Base-by-base conservation (phyloP, 805 yeast species). In the Metschnikowia chrysomelidarum region DNA sequence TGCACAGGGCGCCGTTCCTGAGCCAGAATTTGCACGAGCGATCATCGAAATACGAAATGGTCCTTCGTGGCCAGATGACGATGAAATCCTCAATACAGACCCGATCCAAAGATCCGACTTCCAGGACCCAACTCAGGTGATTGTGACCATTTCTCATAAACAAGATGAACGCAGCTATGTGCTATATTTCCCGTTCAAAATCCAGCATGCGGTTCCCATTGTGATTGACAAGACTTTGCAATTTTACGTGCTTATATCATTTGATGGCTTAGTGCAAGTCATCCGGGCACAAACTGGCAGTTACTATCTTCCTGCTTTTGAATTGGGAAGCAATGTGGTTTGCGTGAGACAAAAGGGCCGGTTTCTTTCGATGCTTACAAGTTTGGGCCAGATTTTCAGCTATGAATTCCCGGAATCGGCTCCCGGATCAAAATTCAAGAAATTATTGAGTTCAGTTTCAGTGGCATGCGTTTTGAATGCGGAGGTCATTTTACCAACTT, bases 161-260 rank as follows among this genome's bases (percentile, higher is more conserved):
- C 41, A 60, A 7, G 49, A 56, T 3, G 54, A 53, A 27, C 51
- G 60, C 14, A 55, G 55, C 38, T 57, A 57, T 24, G 65, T 68
- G 3, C 53, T 69, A 23, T 65, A 69, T 30, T 71, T 68, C 25
- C 67, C 79, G 3, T 75, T 60, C 27, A 68, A 65, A 34, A 71
- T 72, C 22, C 71, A 75, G 23, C 72, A 77, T 30, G 72, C 69
- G n/a, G 38, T 60, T 2, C 71, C 72, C 2, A 38, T 67, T 4
- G 40, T 61, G 5, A 35, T 70, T 17, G 58, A 55, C 23, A 52
- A 57, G 3, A 47, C 49, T 16, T 60, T 66, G 7, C 47, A 51
- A 11, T 78, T 63, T 47, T 73, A 80, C 65, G 72, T 73, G 8
- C 52, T 78, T 15, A 67, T 81, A 0, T 77, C 86, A 0, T 80